A percentile compares a stretch with the other conserved stretches of the same genome.
Conservation (phyloP, 176 grass and related monocot species). For the Thalia dealbata region DNA sequence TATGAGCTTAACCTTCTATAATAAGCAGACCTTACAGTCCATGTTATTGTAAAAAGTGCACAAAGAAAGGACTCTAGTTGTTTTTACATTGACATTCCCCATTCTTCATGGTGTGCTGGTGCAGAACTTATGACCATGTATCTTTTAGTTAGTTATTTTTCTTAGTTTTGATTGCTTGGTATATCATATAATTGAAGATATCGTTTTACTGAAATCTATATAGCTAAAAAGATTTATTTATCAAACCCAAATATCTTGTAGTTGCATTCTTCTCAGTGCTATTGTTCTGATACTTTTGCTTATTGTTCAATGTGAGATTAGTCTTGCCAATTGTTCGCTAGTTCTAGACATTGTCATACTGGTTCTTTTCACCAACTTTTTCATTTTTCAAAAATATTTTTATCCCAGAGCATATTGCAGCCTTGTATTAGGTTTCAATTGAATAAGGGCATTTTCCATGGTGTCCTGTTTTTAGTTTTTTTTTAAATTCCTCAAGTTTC, state of each 20-base stretch:
- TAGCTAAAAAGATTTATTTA: no score
- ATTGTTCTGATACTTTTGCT: not conserved
- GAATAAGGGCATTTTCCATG: conserved; percentile 6
- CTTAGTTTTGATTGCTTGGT: no score
- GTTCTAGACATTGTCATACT: not conserved
- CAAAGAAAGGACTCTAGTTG: no score
- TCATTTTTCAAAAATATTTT: not conserved
- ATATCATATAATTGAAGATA: no score
- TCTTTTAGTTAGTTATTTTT: no score
- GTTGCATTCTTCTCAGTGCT: not conserved
- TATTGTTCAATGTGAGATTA: not conserved
- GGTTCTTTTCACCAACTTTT: not conserved
- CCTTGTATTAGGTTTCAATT: not conserved
- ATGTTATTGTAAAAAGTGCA: no score
- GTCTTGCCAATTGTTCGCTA: not conserved
- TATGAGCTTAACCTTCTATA: no score
- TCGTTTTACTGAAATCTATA: no score
- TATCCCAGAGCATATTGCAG: not conserved
- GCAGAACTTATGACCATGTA: no score
- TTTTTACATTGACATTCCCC: no score
- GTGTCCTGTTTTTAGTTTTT: conserved; percentile 22
- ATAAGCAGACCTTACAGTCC: no score
- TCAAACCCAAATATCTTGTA: not conserved
- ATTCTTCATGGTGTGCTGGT: no score
- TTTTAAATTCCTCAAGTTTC: conserved; percentile 23